phyloP scores from a whole-genome alignment of 208 protist genomes.

The Acanthamoeba lenticulata region DNA sequence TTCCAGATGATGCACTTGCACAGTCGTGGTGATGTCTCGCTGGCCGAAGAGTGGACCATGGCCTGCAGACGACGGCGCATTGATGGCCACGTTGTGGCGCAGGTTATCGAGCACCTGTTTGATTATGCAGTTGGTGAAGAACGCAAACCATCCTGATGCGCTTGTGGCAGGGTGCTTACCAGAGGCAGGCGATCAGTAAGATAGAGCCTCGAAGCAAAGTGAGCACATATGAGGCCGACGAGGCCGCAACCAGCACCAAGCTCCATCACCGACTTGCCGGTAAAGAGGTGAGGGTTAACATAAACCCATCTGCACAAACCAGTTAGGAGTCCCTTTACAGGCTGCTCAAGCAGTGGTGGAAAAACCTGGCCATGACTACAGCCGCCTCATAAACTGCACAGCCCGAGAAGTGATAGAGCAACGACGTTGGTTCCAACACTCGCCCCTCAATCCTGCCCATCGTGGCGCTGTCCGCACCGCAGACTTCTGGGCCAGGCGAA shows the following conservation, averaged over 20 bases:
- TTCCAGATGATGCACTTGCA: background rate
- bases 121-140: background rate
- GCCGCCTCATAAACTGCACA: constrained; percentile 21
- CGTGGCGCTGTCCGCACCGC: background rate
- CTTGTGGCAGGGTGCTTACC: background rate
- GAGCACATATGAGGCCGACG: background rate
- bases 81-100: background rate
- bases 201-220: background rate
- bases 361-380: background rate
- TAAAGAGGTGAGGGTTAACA: background rate
- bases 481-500: background rate
- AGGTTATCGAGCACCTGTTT: background rate
- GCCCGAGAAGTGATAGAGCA: constrained; percentile 28
- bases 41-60: background rate
- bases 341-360: background rate
- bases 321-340: background rate
- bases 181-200: constrained; percentile 19
- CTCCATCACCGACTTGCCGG: constrained; percentile 35
- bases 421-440: background rate
- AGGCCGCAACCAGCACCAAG: constrained; percentile 4
- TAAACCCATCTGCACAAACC: background rate
- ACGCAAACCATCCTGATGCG: background rate
- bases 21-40: background rate
- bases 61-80: background rate
- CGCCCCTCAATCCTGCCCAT: no score